phyloP scores from a whole-genome alignment of 2,329 filamentous ascomycete species.

The Hypoxylon sp. region DNA sequence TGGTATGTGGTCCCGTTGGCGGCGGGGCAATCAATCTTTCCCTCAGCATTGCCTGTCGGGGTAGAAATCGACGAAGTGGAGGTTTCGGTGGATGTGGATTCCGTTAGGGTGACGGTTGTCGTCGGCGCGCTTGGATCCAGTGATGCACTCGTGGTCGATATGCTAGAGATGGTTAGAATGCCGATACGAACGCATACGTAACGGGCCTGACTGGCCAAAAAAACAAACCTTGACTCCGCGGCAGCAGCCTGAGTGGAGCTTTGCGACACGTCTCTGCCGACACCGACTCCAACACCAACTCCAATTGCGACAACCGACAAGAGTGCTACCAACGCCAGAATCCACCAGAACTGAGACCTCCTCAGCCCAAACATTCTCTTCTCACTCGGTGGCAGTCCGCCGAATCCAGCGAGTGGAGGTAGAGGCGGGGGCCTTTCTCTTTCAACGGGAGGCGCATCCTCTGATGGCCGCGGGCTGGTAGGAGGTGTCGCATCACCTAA shows the following conservation, averaged over 20 bases:
- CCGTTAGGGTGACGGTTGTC: constrained; percentile 21
- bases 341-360: constrained; percentile 54
- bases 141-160: constrained; percentile 28
- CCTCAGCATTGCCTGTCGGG: constrained; percentile 44
- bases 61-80: constrained; percentile 41
- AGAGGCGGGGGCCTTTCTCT: constrained; percentile 25
- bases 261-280: constrained; percentile 41
- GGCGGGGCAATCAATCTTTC: constrained; percentile 57
- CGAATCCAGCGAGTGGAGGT: neutral
- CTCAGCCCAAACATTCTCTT: constrained; percentile 50
- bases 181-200: neutral
- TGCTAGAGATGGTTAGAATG: constrained; percentile 19
- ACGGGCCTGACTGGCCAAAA: neutral
- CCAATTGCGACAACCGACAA: constrained; percentile 53
- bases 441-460: constrained; percentile 16
- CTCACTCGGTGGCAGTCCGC: constrained; percentile 32
- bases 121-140: constrained; percentile 14
- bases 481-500: constrained; percentile 52
- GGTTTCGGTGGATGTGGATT: constrained; percentile 29
- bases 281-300: constrained; percentile 57
- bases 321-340: constrained; percentile 50
- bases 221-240: constrained; percentile 47
- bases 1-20: constrained; percentile 61
- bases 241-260: constrained; percentile 16
- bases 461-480: constrained; percentile 42